Conservation (phyloP, 2,329 filamentous ascomycete species). For the Fusarium longipes region DNA sequence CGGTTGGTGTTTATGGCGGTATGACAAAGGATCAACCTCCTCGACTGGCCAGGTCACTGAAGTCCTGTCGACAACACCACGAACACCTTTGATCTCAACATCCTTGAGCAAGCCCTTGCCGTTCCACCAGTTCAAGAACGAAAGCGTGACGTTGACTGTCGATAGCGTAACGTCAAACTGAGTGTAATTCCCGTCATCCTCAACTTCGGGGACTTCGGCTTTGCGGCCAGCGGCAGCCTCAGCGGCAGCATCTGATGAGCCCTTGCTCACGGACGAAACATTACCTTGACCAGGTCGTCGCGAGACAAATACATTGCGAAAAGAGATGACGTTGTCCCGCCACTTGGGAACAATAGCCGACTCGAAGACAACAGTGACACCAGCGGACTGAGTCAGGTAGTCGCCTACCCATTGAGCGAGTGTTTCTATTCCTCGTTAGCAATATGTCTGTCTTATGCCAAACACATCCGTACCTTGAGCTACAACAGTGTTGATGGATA, state of each 20-base stretch:
- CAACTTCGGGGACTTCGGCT: constrained; percentile 55
- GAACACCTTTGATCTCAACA: constrained; percentile 92
- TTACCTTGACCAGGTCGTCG: constrained; percentile 82
- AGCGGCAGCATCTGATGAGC: constrained; percentile 87
- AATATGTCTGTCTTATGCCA: background rate
- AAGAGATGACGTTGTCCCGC: constrained; percentile 94
- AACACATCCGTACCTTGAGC: constrained; percentile 75
- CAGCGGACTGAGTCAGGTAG: constrained; percentile 93
- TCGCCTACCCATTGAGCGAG: constrained; percentile 93
- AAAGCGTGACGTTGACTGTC: constrained; percentile 94
- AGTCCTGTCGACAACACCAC: constrained; percentile 91
- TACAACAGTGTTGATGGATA: constrained; percentile 94
- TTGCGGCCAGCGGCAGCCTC: constrained; percentile 80
- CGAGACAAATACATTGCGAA: constrained; percentile 96
- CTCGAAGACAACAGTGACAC: constrained; percentile 94
- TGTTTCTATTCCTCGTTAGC: constrained; percentile 71
- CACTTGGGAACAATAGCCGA: constrained; percentile 97
- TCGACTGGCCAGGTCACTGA: constrained; percentile 76
- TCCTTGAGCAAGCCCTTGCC: constrained; percentile 91
- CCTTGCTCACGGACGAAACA: constrained; percentile 86
- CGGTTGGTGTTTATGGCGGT: constrained; percentile 85
- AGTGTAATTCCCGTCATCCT: constrained; percentile 94
- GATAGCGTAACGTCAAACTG: constrained; percentile 97
- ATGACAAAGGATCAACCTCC: constrained; percentile 82
- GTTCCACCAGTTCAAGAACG: constrained; percentile 99